Percentiles rank a stretch among this genome's conserved stretches.
phyloP scores from a whole-genome alignment of 2,329 filamentous ascomycete species.

The Sporothrix sp. region DNA sequence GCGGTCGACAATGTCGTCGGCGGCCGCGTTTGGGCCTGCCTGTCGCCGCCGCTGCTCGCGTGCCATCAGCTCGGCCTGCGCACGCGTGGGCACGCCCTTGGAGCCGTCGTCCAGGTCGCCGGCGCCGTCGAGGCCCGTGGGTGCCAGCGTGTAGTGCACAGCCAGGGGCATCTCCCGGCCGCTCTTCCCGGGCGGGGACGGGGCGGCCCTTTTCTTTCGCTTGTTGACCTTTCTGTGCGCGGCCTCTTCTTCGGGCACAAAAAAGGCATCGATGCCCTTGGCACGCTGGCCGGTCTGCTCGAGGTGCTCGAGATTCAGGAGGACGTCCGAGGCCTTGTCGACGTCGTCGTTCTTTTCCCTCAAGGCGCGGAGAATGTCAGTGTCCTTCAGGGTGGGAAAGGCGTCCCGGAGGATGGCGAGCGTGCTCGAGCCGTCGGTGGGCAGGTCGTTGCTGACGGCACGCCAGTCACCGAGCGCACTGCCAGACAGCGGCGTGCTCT shows the following conservation, averaged over 20 bases:
- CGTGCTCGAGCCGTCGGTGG: conserved; percentile 1
- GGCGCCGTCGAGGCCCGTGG: conserved; percentile 26
- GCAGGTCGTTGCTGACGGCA: conserved; percentile 43
- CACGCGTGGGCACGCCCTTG: conserved; percentile 49
- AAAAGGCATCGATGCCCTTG: conserved; percentile 79
- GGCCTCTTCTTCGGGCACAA: conserved; percentile 33
- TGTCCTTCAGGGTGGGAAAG: conserved; percentile 58
- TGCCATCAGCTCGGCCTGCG: conserved; percentile 30
- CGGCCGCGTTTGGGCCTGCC: conserved; percentile 23
- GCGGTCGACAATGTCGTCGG: conserved; percentile 57
- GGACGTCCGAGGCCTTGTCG: conserved; percentile 62
- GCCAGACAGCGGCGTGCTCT: conserved; percentile 10
- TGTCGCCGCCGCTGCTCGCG: not conserved
- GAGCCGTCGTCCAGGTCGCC: conserved; percentile 20
- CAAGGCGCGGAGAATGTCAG: conserved; percentile 57
- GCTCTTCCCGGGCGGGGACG: conserved; percentile 22
- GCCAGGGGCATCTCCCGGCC: conserved; percentile 27
- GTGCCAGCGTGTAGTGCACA: conserved; percentile 31
- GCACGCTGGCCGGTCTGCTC: conserved; percentile 52
- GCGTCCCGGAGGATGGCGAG: conserved; percentile 53
- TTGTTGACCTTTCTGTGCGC: not conserved
- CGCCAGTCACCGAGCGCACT: conserved; percentile 21
- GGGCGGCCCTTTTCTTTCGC: conserved; percentile 22
- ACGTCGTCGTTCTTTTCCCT: conserved; percentile 59
- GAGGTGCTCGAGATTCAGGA: conserved; percentile 71